Conservation (phyloP, 1,139 yeast genomes). For the Sugiyamaella neomexicana region DNA sequence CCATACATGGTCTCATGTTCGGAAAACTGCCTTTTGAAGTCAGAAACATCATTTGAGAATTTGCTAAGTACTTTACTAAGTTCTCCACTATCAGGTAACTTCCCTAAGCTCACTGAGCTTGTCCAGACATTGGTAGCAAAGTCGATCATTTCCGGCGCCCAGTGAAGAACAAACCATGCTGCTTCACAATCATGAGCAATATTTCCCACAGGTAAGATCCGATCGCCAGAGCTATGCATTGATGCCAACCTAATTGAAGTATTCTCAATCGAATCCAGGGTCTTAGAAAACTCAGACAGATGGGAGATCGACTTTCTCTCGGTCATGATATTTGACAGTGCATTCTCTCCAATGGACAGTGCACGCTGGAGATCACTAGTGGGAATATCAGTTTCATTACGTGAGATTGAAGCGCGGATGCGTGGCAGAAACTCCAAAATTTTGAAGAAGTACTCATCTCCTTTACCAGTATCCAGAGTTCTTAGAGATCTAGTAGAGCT, state of each 20-base stretch:
- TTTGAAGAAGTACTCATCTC: slow-evolving; percentile 65
- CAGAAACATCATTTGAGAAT: slow-evolving; percentile 6
- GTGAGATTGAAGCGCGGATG: slow-evolving; percentile 61
- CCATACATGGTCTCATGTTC: slow-evolving; percentile 9
- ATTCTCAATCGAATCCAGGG: neutral
- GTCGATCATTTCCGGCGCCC: slow-evolving; percentile 27
- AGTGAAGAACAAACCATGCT: slow-evolving; percentile 17
- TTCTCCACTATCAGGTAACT: slow-evolving; percentile 1
- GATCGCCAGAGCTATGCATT: slow-evolving; percentile 3
- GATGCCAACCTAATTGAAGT: neutral
- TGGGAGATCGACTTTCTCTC: slow-evolving; percentile 4
- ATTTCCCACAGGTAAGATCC: neutral
- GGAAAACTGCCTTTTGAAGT: slow-evolving; percentile 7
- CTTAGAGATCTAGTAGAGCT: slow-evolving; percentile 50
- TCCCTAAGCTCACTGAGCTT: slow-evolving; percentile 6
- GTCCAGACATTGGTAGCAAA: slow-evolving; percentile 20
- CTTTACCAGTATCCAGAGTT: slow-evolving; percentile 45
- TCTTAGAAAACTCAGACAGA: neutral
- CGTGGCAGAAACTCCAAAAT: slow-evolving; percentile 79
- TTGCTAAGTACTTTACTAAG: neutral
- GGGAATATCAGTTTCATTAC: slow-evolving; percentile 69
- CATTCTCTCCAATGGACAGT: slow-evolving; percentile 74
- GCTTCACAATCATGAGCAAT: neutral
- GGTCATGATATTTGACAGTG: slow-evolving; percentile 48
- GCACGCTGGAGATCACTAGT: slow-evolving; percentile 72